Conservation (phyloP, 2,329 filamentous ascomycete species). For the Ascosphaera aggregata region DNA sequence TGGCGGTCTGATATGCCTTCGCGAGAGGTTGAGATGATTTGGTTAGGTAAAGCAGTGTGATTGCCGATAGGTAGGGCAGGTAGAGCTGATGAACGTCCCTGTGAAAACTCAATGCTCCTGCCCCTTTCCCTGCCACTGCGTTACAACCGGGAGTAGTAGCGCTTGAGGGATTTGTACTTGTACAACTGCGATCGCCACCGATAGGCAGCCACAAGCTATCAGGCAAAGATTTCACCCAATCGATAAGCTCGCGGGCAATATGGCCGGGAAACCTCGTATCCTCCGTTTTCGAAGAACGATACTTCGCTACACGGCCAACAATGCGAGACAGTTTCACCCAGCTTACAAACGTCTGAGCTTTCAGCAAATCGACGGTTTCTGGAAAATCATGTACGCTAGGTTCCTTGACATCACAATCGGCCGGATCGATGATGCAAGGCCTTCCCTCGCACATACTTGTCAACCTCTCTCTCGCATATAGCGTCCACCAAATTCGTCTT, state of each 20-base stretch:
- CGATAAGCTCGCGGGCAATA: conserved; percentile 13
- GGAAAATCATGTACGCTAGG: conserved; percentile 19
- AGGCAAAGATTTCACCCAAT: conserved; percentile 16
- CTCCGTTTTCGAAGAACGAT: conserved; percentile 10
- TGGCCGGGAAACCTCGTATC: conserved; percentile 8
- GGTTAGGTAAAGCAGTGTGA: conserved; percentile 19
- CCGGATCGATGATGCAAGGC: conserved; percentile 20
- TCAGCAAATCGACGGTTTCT: conserved; percentile 10
- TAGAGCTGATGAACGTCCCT: conserved; percentile 21
- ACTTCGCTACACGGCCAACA: conserved; percentile 19
- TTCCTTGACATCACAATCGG: conserved; percentile 19
- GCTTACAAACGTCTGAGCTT: conserved; percentile 19
- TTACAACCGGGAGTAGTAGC: too few relatives aligned
- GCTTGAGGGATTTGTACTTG: too few relatives aligned
- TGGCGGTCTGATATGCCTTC: conserved; percentile 15
- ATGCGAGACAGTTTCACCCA: conserved; percentile 21
- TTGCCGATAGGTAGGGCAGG: conserved; percentile 20
- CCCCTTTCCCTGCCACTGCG: too few relatives aligned
- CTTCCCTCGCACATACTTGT: conserved; percentile 22
- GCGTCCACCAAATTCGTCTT: conserved; percentile 21
- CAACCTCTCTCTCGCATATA: conserved; percentile 18
- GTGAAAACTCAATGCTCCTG: too few relatives aligned
- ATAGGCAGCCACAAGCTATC: conserved; percentile 14
- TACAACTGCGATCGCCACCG: conserved; percentile 6
- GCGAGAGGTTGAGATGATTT: conserved; percentile 16